phyloP scores from a whole-genome alignment of 805 yeast genomes.

The Schizosaccharomyces japonicus region DNA sequence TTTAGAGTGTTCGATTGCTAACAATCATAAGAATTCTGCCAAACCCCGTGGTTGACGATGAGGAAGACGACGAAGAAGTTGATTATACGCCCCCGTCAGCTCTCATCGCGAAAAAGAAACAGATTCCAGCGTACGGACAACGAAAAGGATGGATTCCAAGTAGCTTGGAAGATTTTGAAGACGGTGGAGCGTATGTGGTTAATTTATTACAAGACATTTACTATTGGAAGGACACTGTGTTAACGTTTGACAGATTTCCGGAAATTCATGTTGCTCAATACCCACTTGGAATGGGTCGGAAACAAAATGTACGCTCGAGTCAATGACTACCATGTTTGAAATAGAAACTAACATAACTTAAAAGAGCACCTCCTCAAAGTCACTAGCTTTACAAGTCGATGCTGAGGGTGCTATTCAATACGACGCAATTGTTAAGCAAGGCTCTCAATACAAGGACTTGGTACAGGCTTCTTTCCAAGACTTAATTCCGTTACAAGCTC shows the following conservation, averaged over 20 bases:
- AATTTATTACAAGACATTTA: background rate
- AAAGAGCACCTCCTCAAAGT: conserved; percentile 8
- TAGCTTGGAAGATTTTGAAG: conserved; percentile 14
- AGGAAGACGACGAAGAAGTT: conserved; percentile 1
- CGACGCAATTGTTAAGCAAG: conserved; percentile 16
- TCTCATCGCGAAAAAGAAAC: background rate
- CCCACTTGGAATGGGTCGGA: conserved; percentile 15
- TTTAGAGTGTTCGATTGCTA: background rate
- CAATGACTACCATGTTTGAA: too few relatives aligned
- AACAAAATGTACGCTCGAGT: conserved; percentile 1
- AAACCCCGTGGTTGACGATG: conserved; percentile 1
- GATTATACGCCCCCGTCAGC: too few relatives aligned
- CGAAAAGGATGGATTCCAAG: conserved; percentile 14
- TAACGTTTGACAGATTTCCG: conserved; percentile 11
- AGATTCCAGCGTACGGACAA: conserved; percentile 13
- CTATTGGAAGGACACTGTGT: background rate
- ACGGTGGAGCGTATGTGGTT: conserved; percentile 15
- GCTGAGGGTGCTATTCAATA: conserved; percentile 16
- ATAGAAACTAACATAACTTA: background rate
- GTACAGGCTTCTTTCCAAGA: conserved; percentile 30
- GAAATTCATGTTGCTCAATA: conserved; percentile 17
- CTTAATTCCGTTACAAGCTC: conserved; percentile 36
- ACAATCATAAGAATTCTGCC: background rate
- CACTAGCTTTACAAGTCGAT: conserved; percentile 14
- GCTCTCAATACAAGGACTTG: conserved; percentile 14